Percentiles rank a stretch among this genome's conserved stretches.
phyloP scores from a whole-genome alignment of 2,329 filamentous ascomycete species.

The Fusarium poae region DNA sequence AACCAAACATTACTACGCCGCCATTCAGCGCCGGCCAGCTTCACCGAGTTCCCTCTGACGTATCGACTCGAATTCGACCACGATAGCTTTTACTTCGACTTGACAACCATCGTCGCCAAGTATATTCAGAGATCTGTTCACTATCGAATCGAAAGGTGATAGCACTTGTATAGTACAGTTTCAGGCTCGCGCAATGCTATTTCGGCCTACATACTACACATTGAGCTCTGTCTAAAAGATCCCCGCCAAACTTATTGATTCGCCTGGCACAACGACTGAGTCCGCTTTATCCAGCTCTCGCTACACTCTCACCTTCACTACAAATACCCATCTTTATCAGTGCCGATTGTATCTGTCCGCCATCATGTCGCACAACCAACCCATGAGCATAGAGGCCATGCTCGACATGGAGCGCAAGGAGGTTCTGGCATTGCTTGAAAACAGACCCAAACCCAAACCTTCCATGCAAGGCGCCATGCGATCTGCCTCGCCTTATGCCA shows the following conservation, averaged over 20 bases:
- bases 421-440: slow-evolving; percentile 77
- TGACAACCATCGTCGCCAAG: not conserved
- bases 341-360: slow-evolving; percentile 6
- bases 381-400: slow-evolving; percentile 81
- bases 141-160: slow-evolving; percentile 20
- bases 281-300: slow-evolving; percentile 6
- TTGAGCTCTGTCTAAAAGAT: slow-evolving; percentile 17
- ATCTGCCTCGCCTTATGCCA: slow-evolving; percentile 67
- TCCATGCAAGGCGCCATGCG: slow-evolving; percentile 55
- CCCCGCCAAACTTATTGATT: slow-evolving; percentile 24
- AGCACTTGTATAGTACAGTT: slow-evolving; percentile 3
- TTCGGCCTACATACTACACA: slow-evolving; percentile 21
- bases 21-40: slow-evolving; percentile 27
- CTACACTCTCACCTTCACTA: slow-evolving; percentile 7
- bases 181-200: slow-evolving; percentile 37
- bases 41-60: slow-evolving; percentile 41
- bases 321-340: not conserved
- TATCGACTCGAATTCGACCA: slow-evolving; percentile 28
- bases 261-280: slow-evolving; percentile 22
- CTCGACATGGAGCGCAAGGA: slow-evolving; percentile 83
- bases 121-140: slow-evolving; percentile 1
- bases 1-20: slow-evolving; percentile 17
- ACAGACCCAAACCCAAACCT: slow-evolving; percentile 52
- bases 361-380: slow-evolving; percentile 55
- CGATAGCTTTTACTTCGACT: slow-evolving; percentile 20